These are phyloP conservation scores for Psilocybe subaeruginosa DNA, from an alignment of 768 basidiomycete species.

Conservation along the genomic window DNA sequence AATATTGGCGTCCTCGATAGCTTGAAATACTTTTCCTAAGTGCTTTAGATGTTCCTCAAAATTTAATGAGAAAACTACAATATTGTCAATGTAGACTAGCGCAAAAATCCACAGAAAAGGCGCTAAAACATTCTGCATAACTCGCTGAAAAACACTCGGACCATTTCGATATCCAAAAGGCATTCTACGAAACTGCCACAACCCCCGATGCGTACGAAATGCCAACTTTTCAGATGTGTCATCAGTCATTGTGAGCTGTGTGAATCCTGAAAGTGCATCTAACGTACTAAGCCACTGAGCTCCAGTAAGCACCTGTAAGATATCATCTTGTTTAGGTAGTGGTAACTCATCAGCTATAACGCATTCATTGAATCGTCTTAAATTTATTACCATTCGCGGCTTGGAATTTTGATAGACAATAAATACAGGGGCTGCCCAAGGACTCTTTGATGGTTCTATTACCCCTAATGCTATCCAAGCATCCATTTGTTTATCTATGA, in stretches of 20 bases:
- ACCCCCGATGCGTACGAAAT: constrained; percentile 39
- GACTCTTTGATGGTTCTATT: constrained; percentile 42
- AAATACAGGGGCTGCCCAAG: constrained; percentile 34
- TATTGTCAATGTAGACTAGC: constrained; percentile 46
- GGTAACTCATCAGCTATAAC: constrained; percentile 29
- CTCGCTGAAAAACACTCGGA: constrained; percentile 41
- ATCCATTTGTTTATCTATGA: constrained; percentile 24
- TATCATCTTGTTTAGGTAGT: constrained; percentile 25
- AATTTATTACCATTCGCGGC: constrained; percentile 39
- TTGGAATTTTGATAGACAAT: constrained; percentile 41
- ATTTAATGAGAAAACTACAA: constrained; percentile 33
- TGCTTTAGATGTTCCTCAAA: constrained; percentile 34
- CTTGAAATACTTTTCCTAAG: constrained; percentile 28
- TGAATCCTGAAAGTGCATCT: constrained; percentile 35
- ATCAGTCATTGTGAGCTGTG: constrained; percentile 24
- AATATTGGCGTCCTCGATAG: constrained; percentile 27
- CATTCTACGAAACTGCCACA: constrained; percentile 42
- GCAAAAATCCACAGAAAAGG: constrained; percentile 41
- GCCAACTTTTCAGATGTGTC: constrained; percentile 6
- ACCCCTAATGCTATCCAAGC: constrained; percentile 36
- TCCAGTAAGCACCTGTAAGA: constrained; percentile 31
- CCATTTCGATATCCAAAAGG: constrained; percentile 41
- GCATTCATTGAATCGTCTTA: constrained; percentile 18
- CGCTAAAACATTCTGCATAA: constrained; percentile 40
- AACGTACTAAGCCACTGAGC: constrained; percentile 34